These are phyloP conservation scores for Ophiosphaerella narmari DNA, from an alignment of 2,329 filamentous ascomycete genomes.

Conservation along the genomic window DNA sequence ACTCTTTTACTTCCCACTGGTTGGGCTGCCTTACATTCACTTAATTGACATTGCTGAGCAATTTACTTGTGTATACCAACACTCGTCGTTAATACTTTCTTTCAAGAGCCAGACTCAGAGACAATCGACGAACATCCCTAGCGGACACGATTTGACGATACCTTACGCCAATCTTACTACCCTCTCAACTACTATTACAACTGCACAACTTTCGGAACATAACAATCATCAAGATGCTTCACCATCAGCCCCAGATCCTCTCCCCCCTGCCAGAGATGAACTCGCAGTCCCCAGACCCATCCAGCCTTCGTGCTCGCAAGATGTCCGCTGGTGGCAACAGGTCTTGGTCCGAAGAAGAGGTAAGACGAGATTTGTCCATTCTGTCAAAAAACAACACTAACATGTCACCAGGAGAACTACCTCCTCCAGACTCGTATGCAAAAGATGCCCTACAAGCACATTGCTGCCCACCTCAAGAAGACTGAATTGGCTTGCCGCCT, in stretches of 20 bases:
- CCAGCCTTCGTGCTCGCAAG: constrained; percentile 70
- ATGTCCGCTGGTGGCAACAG: constrained; percentile 73
- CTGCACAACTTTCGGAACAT: constrained; percentile 1
- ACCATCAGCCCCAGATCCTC: constrained; percentile 46
- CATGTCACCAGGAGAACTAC: constrained; percentile 69
- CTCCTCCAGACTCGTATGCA: constrained; percentile 81
- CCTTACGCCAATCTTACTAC: constrained; percentile 3
- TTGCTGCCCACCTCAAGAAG: constrained; percentile 82
- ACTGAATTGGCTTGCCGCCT: constrained; percentile 85
- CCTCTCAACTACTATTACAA: constrained; percentile 34
- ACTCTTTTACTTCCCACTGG: constrained; percentile 59
- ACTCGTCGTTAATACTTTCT: constrained; percentile 43
- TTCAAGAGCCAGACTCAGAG: constrained; percentile 45
- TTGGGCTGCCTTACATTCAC: constrained; percentile 59
- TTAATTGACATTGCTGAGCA: constrained; percentile 53
- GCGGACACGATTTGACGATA: constrained; percentile 32
- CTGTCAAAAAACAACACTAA: constrained; percentile 13
- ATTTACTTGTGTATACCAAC: constrained; percentile 38
- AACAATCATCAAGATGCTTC: constrained; percentile 35
- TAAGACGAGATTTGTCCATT: constrained; percentile 48
- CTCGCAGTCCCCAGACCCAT: constrained; percentile 30
- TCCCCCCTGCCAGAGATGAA: constrained; percentile 46
- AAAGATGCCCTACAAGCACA: constrained; percentile 91
- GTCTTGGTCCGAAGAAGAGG: constrained; percentile 87
- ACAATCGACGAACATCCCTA: constrained; percentile 54